Base-by-base conservation (phyloP, 768 basidiomycete genomes). In the Collybia mongolica region DNA sequence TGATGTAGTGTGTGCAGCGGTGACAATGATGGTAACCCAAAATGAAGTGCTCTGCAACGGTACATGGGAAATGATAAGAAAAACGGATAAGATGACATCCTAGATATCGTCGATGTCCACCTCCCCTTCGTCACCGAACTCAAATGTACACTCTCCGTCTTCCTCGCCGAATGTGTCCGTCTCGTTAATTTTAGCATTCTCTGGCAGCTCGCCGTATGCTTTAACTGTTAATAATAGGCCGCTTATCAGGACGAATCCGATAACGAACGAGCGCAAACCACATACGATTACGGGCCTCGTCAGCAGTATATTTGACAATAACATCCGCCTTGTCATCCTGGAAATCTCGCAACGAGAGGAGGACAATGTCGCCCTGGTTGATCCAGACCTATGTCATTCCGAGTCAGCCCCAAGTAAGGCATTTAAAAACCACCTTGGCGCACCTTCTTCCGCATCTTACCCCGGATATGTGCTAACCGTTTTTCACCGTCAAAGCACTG, bases 301-400 rank as follows among this genome's bases (percentile, higher is more conserved):
- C 95, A 32, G 94, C 84, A 1, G 95, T 97, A 70, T 98, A 99
- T 72, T 97, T 97, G 62, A 98, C 96, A 65, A 98, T 98, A 44
- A 99, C 96, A 74, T 99, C 97, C 17, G 95, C 97, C 71, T 98
- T 98, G 73, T 92, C 93, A 61, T 99, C 97, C 71, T 98, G 96
- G 83, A 98, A 99, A 44, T 98, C 97, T 56, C 97, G 91, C 43
- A 99, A 79, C 23, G 94, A 98, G 17, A 98, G 76, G 39, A 98
- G 75, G 45, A 98, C 84, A 63, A 98, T 98, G 64, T 98, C 96
- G 62, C 96, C 96, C 62, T 97, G 93, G 67, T 96, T 97, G 66
- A 98, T 98, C 96, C 96, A 98, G 63, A 98, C 94, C 95, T 98
- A 56, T 17, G 45, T 43, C 18, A 44, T 22, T 35, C 22, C 32